phyloP scores from a whole-genome alignment of 768 basidiomycete genomes.

The Russula earlei region DNA sequence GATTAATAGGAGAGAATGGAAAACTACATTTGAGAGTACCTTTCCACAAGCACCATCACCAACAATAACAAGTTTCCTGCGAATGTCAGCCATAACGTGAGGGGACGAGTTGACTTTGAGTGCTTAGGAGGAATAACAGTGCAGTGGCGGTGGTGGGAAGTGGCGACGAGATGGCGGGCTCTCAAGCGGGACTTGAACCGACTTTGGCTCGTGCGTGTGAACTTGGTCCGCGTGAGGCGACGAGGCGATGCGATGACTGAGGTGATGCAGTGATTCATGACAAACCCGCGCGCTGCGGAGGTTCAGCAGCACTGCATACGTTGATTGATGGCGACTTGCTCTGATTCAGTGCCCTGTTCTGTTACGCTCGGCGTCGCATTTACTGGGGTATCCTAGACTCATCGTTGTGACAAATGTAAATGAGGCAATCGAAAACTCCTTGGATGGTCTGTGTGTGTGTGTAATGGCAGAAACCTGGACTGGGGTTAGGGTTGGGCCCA shows the following conservation, averaged over 20 bases:
- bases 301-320: no score
- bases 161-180: conserved; percentile 18
- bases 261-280: conserved; percentile 1
- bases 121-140: conserved; percentile 12
- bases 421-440: no score
- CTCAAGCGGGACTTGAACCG: conserved; percentile 20
- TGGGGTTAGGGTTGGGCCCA: conserved; percentile 12
- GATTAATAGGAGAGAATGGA: background rate
- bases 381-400: no score
- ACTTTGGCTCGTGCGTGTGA: conserved; percentile 21
- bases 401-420: background rate
- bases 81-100: conserved; percentile 81
- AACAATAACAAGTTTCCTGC: conserved; percentile 98
- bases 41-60: conserved; percentile 98
- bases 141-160: conserved; percentile 2
- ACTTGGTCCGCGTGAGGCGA: conserved; percentile 6
- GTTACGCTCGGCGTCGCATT: no score
- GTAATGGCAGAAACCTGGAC: no score
- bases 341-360: no score
- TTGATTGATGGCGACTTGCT: background rate
- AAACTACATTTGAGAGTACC: conserved; percentile 32
- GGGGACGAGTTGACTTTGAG: background rate
- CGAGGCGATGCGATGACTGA: conserved; percentile 3
- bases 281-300: no score
- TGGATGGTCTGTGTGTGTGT: no score